A percentile compares a stretch with the other conserved stretches of the same genome.
These are phyloP conservation scores for Paraglomus occultum DNA, from an alignment of 192 early-diverging fungal species.

Conservation along the genomic window DNA sequence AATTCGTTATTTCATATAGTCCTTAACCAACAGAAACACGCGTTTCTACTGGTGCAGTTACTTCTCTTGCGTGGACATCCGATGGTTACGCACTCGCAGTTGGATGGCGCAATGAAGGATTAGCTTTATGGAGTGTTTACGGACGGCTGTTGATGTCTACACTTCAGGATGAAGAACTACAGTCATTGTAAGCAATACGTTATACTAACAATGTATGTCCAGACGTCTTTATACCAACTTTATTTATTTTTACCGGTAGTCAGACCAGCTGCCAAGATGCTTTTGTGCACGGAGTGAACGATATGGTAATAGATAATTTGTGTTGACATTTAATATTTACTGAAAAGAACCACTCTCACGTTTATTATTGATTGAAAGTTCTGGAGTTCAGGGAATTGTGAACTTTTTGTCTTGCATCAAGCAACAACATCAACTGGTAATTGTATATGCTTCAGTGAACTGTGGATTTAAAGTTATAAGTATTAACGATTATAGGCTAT, in stretches of 20 bases:
- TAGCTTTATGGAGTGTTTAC: conserved; percentile 79
- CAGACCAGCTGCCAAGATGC: conserved; percentile 45
- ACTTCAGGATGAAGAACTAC: conserved; percentile 47
- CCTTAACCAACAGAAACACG: conserved; percentile 13
- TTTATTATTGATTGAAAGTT: conserved; percentile 45
- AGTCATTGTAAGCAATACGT: conserved; percentile 33
- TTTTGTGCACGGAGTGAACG: conserved; percentile 56
- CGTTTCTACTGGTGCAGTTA: conserved; percentile 40
- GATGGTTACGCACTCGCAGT: conserved; percentile 74
- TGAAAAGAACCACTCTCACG: background rate
- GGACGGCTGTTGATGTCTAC: conserved; percentile 62
- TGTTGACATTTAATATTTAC: background rate
- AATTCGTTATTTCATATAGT: conserved; percentile 2
- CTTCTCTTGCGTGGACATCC: conserved; percentile 64
- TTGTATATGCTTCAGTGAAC: background rate
- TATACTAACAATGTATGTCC: background rate
- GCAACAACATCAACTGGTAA: conserved; percentile 14
- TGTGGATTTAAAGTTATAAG: background rate
- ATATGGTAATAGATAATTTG: conserved; percentile 46
- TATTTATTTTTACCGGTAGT: background rate
- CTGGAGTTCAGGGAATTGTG: conserved; percentile 68
- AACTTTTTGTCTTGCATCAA: conserved; percentile 64
- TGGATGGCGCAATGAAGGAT: conserved; percentile 60
- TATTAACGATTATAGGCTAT: background rate
- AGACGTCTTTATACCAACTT: background rate